Base-by-base conservation (phyloP, 148 eudicot species). In the Vaccinium darrowii region DNA sequence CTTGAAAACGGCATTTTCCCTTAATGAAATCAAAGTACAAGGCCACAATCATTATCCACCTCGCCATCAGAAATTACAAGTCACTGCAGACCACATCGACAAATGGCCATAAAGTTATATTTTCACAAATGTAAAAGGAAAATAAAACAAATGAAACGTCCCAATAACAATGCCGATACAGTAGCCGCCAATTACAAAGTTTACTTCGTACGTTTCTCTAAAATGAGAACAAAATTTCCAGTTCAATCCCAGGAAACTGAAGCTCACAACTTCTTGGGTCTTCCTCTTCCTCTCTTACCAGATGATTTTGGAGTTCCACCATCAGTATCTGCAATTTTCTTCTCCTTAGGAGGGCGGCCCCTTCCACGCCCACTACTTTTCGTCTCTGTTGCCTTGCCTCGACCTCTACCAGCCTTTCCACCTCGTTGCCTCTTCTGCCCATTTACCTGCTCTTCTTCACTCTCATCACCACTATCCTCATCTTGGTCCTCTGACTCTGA, bases 231-330 rank as follows among this genome's bases (percentile, higher is more conserved):
- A 56, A 86, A 86, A 71, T 83, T 86, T 78, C 83, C 14, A 43
- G 53, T 50, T 10, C 21, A 18, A 33, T 56, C 65, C 21, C 21
- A 72, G 80, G 19, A 53, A 27, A 81, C 30, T 53, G 52, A 43
- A 69, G 82, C 63, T 89, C 86, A 91, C 84, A 88, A 88, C 86
- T 91, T 93, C 65, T 90, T 92, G 36, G 97, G 90, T 81, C 93
- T 91, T 82, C 99, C 99, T 83, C 99, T 94, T 82, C 99, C 99
- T 83, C 99, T 94, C 85, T 77, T 89, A 30, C 74, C 43, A 15
- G 84, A 76, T 27, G 87, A 18, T 51, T 90, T 90, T 52, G 91
- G 93, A 69, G 84, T 89, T 25, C 84, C 88, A 50, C 83, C 88
- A 39, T 84, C 54, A 27, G 86, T 73, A 12, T 86, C 65, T 7